Evolutionary conservation across 129 eudicot genomes (phyloP), one percentile per base, ranked within the genome.

Genomic region (Chrysanthemum makinoi): DNA sequence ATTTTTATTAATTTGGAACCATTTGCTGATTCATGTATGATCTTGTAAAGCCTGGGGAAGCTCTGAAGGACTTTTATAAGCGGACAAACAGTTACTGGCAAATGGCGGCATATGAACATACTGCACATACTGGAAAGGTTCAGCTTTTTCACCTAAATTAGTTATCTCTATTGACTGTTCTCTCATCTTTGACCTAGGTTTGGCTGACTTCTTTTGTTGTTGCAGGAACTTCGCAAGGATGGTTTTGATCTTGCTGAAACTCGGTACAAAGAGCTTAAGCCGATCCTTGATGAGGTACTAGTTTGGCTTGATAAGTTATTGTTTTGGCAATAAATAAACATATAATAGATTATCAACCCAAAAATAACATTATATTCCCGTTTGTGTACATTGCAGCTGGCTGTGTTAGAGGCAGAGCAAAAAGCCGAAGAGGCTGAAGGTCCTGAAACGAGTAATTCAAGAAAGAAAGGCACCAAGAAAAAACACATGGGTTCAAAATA

Each of bases 41-140:
- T 59, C 17, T 6, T 59, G 58, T 55, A 65, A 77, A 94, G 98
- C 96, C 96, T 49, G 98, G 95, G 60, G 98, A 94, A 82, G 74
- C 98, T 47, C 72, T 94, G 73, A 89, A 83, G 80, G 98, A 94
- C 78, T 94, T 94, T 75, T 94, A 89, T 81, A 89, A 88, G 78
- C 90, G 98, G 30, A 94, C 98, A 65, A 86, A 94, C 67, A 65
- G 81, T 87, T 94, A 94, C 85, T 94, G 98, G 98, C 98, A 94
- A 89, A 94, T 94, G 96, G 98, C 98, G 12, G 98, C 98, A 30
- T 86, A 94, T 79, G 98, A 94, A 71, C 98, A 94, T 73, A 94
- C 98, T 24, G 93, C 87, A 61, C 98, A 94, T 82, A 94, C 98
- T 8, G 98, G 98, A 84, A 94, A 94, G 95, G 98, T 89, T 54